Conservation (phyloP, 352 stramenopile genomes). For the Globisporangium paddicum region DNA sequence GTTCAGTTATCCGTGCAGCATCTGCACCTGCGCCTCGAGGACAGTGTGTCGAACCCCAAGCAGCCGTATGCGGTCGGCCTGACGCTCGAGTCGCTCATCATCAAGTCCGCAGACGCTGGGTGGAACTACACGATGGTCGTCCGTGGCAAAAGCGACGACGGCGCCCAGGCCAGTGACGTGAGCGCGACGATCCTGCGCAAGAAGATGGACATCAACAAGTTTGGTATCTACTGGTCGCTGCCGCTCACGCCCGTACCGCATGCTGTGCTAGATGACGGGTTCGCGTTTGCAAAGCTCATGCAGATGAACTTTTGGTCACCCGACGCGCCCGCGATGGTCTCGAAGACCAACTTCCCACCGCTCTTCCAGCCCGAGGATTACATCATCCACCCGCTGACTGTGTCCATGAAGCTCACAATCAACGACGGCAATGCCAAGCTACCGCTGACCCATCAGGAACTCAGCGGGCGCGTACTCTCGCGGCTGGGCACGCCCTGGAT, state of each 20-base stretch:
- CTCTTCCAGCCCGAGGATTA: constrained; percentile 58
- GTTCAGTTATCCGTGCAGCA: constrained; percentile 77
- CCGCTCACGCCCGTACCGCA: constrained; percentile 38
- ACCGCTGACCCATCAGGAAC: constrained; percentile 70
- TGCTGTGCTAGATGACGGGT: constrained; percentile 39
- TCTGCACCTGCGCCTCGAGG: constrained; percentile 69
- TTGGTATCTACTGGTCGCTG: constrained; percentile 78
- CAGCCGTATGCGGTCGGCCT: constrained; percentile 58
- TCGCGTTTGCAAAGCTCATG: constrained; percentile 66
- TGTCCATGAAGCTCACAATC: constrained; percentile 77
- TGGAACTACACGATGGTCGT: constrained; percentile 86
- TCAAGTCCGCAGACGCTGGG: constrained; percentile 74
- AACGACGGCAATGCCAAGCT: constrained; percentile 79
- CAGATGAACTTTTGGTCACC: constrained; percentile 51
- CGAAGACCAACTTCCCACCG: constrained; percentile 14
- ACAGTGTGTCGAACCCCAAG: constrained; percentile 40
- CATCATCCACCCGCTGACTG: constrained; percentile 63
- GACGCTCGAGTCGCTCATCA: constrained; percentile 73
- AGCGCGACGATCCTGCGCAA: constrained; percentile 56
- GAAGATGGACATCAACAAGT: constrained; percentile 79
- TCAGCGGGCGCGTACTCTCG: constrained; percentile 65
- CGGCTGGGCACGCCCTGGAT: constrained; percentile 76
- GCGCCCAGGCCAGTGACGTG: neutral
- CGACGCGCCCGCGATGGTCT: constrained; percentile 6
- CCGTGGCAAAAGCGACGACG: constrained; percentile 22